Conservation (phyloP, 345 rosid species). For the Toxicodendron radicans region DNA sequence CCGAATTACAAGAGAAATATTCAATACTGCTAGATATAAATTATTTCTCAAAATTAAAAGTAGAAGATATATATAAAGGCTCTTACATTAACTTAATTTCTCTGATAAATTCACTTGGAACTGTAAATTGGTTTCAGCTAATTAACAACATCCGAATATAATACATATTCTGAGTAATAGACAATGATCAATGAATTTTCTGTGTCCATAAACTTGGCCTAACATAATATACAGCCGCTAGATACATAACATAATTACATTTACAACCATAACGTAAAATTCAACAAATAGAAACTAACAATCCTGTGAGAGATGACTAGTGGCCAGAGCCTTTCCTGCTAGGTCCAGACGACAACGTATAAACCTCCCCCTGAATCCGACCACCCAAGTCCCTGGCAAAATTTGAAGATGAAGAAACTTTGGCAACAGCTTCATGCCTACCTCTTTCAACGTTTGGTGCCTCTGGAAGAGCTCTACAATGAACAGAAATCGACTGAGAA, state of each 20-base stretch:
- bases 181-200: slow-evolving; percentile 14
- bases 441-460: slow-evolving; percentile 13
- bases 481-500: slow-evolving; percentile 30
- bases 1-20: no score
- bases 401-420: slow-evolving; percentile 15
- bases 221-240: background rate
- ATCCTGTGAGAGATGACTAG: slow-evolving; percentile 15
- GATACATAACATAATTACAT: background rate
- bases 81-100: no score
- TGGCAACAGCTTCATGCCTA: slow-evolving; percentile 14
- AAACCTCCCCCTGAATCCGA: slow-evolving; percentile 28
- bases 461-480: slow-evolving; percentile 35
- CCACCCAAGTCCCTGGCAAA: background rate
- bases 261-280: background rate
- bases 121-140: background rate
- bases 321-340: slow-evolving; percentile 86
- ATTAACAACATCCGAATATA: background rate
- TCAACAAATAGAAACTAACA: background rate
- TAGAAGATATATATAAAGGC: no score
- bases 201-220: background rate
- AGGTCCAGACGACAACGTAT: slow-evolving; percentile 64
- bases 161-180: background rate
- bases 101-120: background rate
- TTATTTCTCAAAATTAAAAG: no score
- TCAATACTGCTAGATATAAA: no score